phyloP scores from a whole-genome alignment of 2,329 filamentous ascomycete species.

The Sporothrix dimorphospora region DNA sequence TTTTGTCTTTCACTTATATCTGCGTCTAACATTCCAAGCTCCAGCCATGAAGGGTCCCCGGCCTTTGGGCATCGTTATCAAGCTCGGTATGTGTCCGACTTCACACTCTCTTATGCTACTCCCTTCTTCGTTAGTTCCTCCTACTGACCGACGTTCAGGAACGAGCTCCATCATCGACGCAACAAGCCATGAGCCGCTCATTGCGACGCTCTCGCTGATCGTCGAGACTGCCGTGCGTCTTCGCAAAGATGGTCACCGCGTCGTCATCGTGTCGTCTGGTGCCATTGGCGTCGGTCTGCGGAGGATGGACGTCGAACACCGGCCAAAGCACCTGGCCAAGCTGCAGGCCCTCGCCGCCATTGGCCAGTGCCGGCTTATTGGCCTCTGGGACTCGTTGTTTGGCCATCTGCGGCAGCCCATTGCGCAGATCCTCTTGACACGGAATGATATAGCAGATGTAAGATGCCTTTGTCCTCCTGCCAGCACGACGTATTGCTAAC shows the following conservation, averaged over 20 bases:
- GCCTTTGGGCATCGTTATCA: constrained; percentile 79
- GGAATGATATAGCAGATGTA: constrained; percentile 95
- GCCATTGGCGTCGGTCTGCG: constrained; percentile 93
- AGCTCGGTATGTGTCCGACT: constrained; percentile 66
- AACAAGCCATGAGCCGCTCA: constrained; percentile 86
- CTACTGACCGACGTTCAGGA: constrained; percentile 56
- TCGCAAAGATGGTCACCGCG: constrained; percentile 86
- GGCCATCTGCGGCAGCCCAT: constrained; percentile 85
- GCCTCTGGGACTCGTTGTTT: constrained; percentile 93
- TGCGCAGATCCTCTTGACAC: constrained; percentile 89
- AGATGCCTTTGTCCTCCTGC: constrained; percentile 38
- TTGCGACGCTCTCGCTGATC: constrained; percentile 88
- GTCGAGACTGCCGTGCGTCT: constrained; percentile 91
- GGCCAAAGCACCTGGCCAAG: constrained; percentile 87
- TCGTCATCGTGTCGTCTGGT: constrained; percentile 95
- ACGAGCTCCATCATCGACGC: constrained; percentile 99
- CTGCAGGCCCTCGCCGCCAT: constrained; percentile 94
- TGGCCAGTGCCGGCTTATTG: constrained; percentile 92
- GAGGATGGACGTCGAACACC: constrained; percentile 83
- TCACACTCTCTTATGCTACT: neutral
- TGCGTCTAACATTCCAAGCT: constrained; percentile 10
- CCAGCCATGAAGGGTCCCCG: constrained; percentile 67
- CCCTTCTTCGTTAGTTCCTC: no score
- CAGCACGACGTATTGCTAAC: neutral
- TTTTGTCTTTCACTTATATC: neutral